Evolutionary conservation across 139 green algal species (phyloP).

Genomic region (Chlorella sp.): DNA sequence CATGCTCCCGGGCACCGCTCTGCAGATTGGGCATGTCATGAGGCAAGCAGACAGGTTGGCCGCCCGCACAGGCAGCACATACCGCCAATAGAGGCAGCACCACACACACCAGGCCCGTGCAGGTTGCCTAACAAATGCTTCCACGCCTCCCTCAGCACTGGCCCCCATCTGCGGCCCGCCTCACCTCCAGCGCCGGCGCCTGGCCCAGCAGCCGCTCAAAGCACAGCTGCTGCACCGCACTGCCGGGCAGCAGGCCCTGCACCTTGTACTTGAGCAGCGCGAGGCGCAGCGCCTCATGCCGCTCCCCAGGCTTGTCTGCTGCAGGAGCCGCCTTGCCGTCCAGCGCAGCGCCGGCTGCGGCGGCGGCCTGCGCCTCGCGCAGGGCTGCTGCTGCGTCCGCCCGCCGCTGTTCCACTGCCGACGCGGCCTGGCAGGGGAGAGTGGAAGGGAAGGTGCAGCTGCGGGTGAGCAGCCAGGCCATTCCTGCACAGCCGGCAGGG

Average conservation of each 20-base stretch:
- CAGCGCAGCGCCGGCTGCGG: constrained; percentile 3
- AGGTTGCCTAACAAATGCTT: too few relatives aligned
- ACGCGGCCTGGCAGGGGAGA: background rate
- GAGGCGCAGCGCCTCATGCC: constrained; percentile 28
- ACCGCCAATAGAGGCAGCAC: too few relatives aligned
- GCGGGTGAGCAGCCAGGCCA: too few relatives aligned
- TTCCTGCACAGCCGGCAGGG: too few relatives aligned
- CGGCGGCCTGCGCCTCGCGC: background rate
- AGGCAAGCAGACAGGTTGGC: too few relatives aligned
- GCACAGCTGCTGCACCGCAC: constrained; percentile 41
- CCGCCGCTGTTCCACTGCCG: constrained; percentile 43
- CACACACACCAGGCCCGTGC: too few relatives aligned
- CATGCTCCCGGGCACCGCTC: background rate
- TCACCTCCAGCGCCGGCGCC: constrained; percentile 27
- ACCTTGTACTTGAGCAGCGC: constrained; percentile 65
- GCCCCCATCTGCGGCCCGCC: background rate
- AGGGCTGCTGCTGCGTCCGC: constrained; percentile 32
- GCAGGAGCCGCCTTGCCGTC: constrained; percentile 16
- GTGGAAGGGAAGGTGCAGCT: too few relatives aligned
- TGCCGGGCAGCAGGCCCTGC: constrained; percentile 51
- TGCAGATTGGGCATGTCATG: background rate
- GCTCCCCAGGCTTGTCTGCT: background rate
- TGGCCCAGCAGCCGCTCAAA: constrained; percentile 55
- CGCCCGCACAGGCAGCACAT: too few relatives aligned
- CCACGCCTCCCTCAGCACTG: too few relatives aligned